A percentile compares a stretch with the other conserved stretches of the same genome.
phyloP scores from a whole-genome alignment of 2,329 filamentous ascomycete species.

The Phaeosphaeria sp. region DNA sequence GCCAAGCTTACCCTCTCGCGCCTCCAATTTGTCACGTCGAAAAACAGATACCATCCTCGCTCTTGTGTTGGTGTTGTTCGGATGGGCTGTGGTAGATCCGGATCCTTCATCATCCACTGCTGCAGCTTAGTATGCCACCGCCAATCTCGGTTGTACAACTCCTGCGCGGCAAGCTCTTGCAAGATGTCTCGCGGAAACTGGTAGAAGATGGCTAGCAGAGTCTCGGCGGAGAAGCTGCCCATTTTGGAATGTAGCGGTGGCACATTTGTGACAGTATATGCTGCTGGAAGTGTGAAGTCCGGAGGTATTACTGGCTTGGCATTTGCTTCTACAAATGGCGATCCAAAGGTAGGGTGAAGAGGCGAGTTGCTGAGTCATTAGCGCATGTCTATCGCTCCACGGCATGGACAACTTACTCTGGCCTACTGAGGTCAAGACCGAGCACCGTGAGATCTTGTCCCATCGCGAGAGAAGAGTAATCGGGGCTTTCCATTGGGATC shows the following conservation, averaged over 20 bases:
- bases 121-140: conserved; percentile 62
- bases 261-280: conserved; percentile 72
- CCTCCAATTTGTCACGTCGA: conserved; percentile 61
- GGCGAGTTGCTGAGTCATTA: conserved; percentile 55
- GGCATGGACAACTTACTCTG: conserved; percentile 57
- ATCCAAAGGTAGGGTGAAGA: conserved; percentile 68
- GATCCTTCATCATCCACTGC: conserved; percentile 64
- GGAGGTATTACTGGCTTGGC: conserved; percentile 65
- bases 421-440: conserved; percentile 68
- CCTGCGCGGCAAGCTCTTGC: conserved; percentile 70
- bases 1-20: conserved; percentile 53
- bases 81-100: conserved; percentile 52
- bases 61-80: conserved; percentile 57
- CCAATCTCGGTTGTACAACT: conserved; percentile 63
- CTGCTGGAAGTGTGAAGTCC: conserved; percentile 68
- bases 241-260: conserved; percentile 66
- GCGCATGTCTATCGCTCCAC: conserved; percentile 1
- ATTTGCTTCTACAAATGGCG: conserved; percentile 66
- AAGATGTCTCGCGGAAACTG: conserved; percentile 69
- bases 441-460: conserved; percentile 70
- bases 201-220: conserved; percentile 74
- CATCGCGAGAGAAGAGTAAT: conserved; percentile 60
- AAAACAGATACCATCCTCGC: conserved; percentile 62
- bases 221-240: conserved; percentile 67
- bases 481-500: conserved; percentile 62